phyloP scores from a whole-genome alignment of 2,329 filamentous ascomycete species.

The Aspergillus ustus region DNA sequence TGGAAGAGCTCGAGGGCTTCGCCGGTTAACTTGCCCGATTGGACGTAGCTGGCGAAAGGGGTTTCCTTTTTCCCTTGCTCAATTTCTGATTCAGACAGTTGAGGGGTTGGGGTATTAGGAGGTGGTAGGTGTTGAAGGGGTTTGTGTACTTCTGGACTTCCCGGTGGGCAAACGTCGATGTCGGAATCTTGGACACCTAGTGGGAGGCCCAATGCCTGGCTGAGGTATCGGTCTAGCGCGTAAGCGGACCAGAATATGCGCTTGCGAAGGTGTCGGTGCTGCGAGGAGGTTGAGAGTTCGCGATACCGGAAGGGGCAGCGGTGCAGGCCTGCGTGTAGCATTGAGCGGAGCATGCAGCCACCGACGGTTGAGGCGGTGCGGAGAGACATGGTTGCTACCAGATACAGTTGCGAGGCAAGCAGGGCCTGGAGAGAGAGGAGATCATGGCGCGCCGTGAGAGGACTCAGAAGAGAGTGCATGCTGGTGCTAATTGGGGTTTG shows the following conservation, averaged over 20 bases:
- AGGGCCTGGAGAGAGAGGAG: slow-evolving; percentile 55
- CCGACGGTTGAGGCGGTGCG: slow-evolving; percentile 55
- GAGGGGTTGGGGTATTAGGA: not conserved
- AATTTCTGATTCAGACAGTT: slow-evolving; percentile 8
- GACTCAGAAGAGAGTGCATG: slow-evolving; percentile 43
- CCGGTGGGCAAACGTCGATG: slow-evolving; percentile 53
- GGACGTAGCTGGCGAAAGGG: slow-evolving; percentile 44
- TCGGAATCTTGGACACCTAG: slow-evolving; percentile 49
- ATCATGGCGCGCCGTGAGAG: slow-evolving; percentile 49
- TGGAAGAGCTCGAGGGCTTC: slow-evolving; percentile 48
- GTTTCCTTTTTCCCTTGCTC: slow-evolving; percentile 32
- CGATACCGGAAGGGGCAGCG: slow-evolving; percentile 57
- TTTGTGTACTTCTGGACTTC: slow-evolving; percentile 46
- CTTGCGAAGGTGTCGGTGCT: slow-evolving; percentile 47
- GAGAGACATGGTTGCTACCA: slow-evolving; percentile 54
- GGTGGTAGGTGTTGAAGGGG: slow-evolving; percentile 19
- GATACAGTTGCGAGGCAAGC: slow-evolving; percentile 54
- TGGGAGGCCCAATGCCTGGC: slow-evolving; percentile 45
- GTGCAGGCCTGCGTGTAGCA: slow-evolving; percentile 57
- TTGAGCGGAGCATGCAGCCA: slow-evolving; percentile 52
- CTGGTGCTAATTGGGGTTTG: slow-evolving; percentile 38
- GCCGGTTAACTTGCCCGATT: slow-evolving; percentile 45
- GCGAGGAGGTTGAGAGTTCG: slow-evolving; percentile 43
- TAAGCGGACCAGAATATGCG: slow-evolving; percentile 50
- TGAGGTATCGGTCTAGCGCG: slow-evolving; percentile 48